Conservation (phyloP, 1,139 yeast genomes). For the Taiozyma sp. region DNA sequence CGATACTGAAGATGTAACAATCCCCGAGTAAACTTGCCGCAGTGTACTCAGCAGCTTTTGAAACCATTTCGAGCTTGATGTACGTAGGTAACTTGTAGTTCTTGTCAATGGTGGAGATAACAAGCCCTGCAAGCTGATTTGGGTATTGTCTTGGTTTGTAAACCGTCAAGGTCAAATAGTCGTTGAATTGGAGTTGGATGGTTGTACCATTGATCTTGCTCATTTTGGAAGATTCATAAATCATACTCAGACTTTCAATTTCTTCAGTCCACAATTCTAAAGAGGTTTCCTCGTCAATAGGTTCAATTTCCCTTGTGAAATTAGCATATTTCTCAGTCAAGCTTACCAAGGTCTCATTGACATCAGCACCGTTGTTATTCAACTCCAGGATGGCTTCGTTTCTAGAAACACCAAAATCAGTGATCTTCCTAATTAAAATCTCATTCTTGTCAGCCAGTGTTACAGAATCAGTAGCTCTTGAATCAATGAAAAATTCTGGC, state of each 20-base stretch:
- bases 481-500: slow-evolving; percentile 45
- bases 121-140: slow-evolving; percentile 55
- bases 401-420: slow-evolving; percentile 65
- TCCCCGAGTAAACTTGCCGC: slow-evolving; percentile 53
- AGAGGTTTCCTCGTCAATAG: slow-evolving; percentile 24
- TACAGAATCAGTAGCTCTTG: slow-evolving; percentile 43
- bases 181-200: slow-evolving; percentile 15
- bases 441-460: slow-evolving; percentile 44
- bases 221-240: slow-evolving; percentile 40
- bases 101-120: slow-evolving; percentile 44
- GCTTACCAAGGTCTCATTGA: slow-evolving; percentile 46
- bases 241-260: slow-evolving; percentile 58
- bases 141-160: slow-evolving; percentile 57
- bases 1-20: slow-evolving; percentile 57
- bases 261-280: slow-evolving; percentile 69
- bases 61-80: slow-evolving; percentile 60
- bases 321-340: slow-evolving; percentile 41
- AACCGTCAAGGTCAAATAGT: slow-evolving; percentile 42
- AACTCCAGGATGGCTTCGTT: slow-evolving; percentile 55
- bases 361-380: slow-evolving; percentile 38
- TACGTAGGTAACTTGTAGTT: slow-evolving; percentile 59
- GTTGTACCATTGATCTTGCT: slow-evolving; percentile 24
- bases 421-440: slow-evolving; percentile 48
- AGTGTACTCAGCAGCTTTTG: slow-evolving; percentile 41
- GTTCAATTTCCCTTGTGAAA: slow-evolving; percentile 12